A percentile compares a stretch with the other conserved stretches of the same genome.
Conservation (phyloP, 768 basidiomycete species). For the Russula lepida region DNA sequence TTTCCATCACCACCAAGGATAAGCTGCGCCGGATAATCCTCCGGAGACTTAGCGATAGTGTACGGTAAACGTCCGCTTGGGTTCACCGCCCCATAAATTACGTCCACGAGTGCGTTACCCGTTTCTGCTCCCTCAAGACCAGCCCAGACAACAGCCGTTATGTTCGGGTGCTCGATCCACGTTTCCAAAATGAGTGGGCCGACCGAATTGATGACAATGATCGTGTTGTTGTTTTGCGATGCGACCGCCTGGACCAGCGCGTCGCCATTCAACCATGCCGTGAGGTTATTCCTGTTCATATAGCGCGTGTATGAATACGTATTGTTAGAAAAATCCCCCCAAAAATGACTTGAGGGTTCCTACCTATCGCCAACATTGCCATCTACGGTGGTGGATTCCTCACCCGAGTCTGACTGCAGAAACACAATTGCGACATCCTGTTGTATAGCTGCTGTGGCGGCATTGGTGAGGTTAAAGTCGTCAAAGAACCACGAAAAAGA, state of each 20-base stretch:
- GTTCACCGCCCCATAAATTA: slow-evolving; percentile 70
- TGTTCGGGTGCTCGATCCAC: slow-evolving; percentile 72
- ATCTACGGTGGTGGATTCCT: slow-evolving; percentile 49
- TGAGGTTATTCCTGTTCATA: slow-evolving; percentile 28
- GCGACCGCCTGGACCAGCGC: slow-evolving; percentile 48
- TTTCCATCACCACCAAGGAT: slow-evolving; percentile 23
- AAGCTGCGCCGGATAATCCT: slow-evolving; percentile 44
- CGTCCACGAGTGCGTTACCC: slow-evolving; percentile 58
- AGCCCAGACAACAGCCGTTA: slow-evolving; percentile 49
- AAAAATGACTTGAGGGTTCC: slow-evolving; percentile 20
- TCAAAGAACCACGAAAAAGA: slow-evolving; percentile 60
- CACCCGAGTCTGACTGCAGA: slow-evolving; percentile 30
- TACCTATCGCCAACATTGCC: slow-evolving; percentile 52
- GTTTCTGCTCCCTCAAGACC: slow-evolving; percentile 60
- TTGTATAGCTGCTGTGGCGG: slow-evolving; percentile 35
- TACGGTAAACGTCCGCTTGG: slow-evolving; percentile 65
- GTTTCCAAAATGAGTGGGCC: slow-evolving; percentile 60
- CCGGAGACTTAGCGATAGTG: slow-evolving; percentile 53
- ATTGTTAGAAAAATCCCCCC: not conserved
- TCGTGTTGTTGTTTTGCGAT: slow-evolving; percentile 60
- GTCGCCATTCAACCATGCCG: slow-evolving; percentile 33
- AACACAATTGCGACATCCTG: slow-evolving; percentile 48
- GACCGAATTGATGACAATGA: slow-evolving; percentile 73
- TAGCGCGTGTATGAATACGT: not conserved
- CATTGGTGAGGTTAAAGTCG: slow-evolving; percentile 52